Evolutionary conservation across 495 filamentous ascomycete genomes (phyloP), one percentile per base, ranked within the genome.

Genomic region (Trichoderma asperelloides): DNA sequence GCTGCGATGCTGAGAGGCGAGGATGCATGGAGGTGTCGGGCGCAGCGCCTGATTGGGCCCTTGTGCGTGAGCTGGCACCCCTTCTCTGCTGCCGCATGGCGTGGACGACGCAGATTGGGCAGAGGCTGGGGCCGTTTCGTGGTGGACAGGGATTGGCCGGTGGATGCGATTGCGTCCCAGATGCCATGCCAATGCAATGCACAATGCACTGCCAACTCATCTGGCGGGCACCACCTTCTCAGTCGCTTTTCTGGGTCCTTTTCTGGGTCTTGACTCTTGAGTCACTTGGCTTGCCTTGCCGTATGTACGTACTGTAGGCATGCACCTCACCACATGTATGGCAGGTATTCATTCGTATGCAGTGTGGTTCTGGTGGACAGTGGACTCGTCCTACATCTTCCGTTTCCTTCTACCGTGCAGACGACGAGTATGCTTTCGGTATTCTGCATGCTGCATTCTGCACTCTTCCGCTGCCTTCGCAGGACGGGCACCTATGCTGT

Each of bases 71-170:
- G 55, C 55, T 60, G 55, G 55, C 55, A 60, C 28, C 55, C 55
- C 27, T 60, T 25, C 28, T 30, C 55, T 60, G 55, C 55, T 60
- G 55, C 55, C 55, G 55, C 55, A 60, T 33, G 27, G 55, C 55
- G 55, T 60, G 55, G 55, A 60, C 55, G 55, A 60, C 55, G 55
- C 55, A 60, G 55, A 60, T 60, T 60, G 55, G 55, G 55, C 55
- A 25, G 28, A 21, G 25, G 16, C 55, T 60, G 55, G 55, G 55
- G 55, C 55, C 55, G 55, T 60, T 60, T 60, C 55, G 55, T 60
- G 55, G 55, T 60, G 55, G 55, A 60, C 55, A 60, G 27, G 55
- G 55, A 60, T 60, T 60, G 55, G 55, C 23, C 55, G 55, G 55
- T 60, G 55, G 55, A 60, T 60, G 55, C 55, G 55, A 60, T 60